phyloP scores from a whole-genome alignment of 371 early-diverging fungal species.

The Haplosporangium sp. region DNA sequence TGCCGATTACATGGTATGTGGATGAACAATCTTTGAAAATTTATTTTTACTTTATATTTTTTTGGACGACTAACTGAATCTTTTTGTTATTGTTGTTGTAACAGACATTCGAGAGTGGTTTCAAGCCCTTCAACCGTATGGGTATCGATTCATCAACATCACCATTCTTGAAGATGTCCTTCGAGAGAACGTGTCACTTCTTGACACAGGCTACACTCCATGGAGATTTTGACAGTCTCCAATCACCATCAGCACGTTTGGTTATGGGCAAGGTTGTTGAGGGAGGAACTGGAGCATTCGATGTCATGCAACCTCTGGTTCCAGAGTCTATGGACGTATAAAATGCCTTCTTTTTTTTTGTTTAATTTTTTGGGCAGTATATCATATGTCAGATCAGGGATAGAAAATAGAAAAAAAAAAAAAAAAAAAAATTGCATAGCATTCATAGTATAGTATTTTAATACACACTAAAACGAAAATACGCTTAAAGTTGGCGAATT shows the following conservation, averaged over 20 bases:
- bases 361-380: not conserved
- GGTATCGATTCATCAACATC: conserved; percentile 93
- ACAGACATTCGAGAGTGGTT: conserved; percentile 96
- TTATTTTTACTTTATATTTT: no score
- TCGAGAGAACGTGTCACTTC: conserved; percentile 96
- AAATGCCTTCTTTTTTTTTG: not conserved
- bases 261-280: conserved; percentile 95
- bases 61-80: not conserved
- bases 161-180: conserved; percentile 98
- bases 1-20: conserved; percentile 97
- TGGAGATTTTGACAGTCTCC: conserved; percentile 91
- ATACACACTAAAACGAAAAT: no score
- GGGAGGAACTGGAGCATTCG: conserved; percentile 97
- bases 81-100: not conserved
- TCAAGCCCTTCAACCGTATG: conserved; percentile 96
- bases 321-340: conserved; percentile 43
- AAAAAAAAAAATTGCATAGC: no score
- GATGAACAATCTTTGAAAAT: not conserved
- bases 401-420: no score
- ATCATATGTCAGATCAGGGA: no score
- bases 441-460: no score
- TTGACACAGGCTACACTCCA: conserved; percentile 90
- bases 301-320: conserved; percentile 76
- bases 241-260: conserved; percentile 92
- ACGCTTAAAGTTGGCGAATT: no score